Conservation (phyloP, 1,139 yeast species). For the Geotrichum phurueaensis region DNA sequence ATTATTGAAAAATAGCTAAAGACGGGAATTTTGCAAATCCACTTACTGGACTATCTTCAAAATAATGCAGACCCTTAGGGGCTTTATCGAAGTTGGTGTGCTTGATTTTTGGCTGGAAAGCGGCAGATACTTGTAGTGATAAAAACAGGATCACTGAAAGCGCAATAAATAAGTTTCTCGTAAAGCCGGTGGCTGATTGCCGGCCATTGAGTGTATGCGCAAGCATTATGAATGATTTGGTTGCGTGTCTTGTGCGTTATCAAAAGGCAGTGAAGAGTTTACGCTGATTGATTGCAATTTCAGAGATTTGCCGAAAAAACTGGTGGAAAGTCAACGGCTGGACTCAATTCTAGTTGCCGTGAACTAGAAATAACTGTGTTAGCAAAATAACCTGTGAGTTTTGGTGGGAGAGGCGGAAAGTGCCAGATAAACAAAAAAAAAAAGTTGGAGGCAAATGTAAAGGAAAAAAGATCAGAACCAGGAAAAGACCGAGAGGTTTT, state of each 20-base stretch:
- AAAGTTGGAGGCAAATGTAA: background rate
- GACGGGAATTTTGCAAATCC: background rate
- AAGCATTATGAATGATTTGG: background rate
- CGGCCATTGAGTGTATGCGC: background rate
- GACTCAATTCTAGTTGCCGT: background rate
- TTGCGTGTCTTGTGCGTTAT: background rate
- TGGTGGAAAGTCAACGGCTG: background rate
- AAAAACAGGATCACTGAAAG: slow-evolving; percentile 1
- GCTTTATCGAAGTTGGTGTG: slow-evolving; percentile 16
- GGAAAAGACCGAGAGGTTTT: background rate
- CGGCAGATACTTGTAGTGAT: background rate
- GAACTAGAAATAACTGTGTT: background rate
- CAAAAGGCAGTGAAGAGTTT: background rate
- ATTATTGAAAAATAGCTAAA: background rate
- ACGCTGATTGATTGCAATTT: background rate
- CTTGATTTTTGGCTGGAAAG: slow-evolving; percentile 13
- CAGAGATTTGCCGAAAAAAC: background rate
- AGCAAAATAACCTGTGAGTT: too few relatives aligned
- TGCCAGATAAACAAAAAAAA: background rate
- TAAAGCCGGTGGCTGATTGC: background rate
- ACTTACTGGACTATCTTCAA: slow-evolving; percentile 24
- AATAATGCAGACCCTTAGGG: slow-evolving; percentile 21
- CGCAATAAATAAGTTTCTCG: background rate
- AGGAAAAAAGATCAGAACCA: background rate
- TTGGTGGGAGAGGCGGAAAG: background rate